Conservation (phyloP, 2,329 filamentous ascomycete species). For the Annulohypoxylon truncatum region DNA sequence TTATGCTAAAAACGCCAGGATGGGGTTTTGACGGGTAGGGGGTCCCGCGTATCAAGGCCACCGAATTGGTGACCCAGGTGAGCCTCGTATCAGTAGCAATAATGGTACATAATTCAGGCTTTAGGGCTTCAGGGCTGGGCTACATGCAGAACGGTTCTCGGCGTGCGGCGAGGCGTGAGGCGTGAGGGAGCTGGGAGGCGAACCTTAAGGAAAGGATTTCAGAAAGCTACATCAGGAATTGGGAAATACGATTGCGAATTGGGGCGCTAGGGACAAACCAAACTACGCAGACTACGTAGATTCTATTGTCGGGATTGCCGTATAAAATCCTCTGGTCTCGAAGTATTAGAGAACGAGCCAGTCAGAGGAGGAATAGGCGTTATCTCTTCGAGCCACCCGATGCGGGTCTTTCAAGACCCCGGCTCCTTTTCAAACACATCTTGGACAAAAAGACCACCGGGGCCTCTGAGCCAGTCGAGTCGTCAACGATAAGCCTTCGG, state of each 20-base stretch:
- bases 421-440: conserved; percentile 2
- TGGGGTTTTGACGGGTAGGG: conserved; percentile 29
- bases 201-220: conserved; percentile 20
- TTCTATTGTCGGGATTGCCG: conserved; percentile 38
- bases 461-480: conserved; percentile 11
- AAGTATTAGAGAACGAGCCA: conserved; percentile 34
- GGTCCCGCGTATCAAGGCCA: conserved; percentile 19
- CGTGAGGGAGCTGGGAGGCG: conserved; percentile 15
- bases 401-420: conserved; percentile 26
- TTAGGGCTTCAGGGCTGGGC: background rate
- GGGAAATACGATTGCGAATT: conserved; percentile 12
- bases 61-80: conserved; percentile 14
- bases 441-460: background rate
- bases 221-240: conserved; percentile 1
- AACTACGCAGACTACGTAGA: no score
- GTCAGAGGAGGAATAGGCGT: conserved; percentile 36
- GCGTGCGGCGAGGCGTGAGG: conserved; percentile 26
- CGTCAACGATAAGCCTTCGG: conserved; percentile 6
- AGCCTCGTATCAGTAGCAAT: conserved; percentile 31
- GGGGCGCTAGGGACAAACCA: conserved; percentile 15
- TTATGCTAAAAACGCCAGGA: conserved; percentile 38
- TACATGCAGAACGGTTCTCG: conserved; percentile 13
- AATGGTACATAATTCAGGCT: conserved; percentile 3
- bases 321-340: conserved; percentile 37
- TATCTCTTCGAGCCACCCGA: conserved; percentile 31